Conservation (phyloP, 192 early-diverging fungal genomes). For the Rhizophagus sp. region DNA sequence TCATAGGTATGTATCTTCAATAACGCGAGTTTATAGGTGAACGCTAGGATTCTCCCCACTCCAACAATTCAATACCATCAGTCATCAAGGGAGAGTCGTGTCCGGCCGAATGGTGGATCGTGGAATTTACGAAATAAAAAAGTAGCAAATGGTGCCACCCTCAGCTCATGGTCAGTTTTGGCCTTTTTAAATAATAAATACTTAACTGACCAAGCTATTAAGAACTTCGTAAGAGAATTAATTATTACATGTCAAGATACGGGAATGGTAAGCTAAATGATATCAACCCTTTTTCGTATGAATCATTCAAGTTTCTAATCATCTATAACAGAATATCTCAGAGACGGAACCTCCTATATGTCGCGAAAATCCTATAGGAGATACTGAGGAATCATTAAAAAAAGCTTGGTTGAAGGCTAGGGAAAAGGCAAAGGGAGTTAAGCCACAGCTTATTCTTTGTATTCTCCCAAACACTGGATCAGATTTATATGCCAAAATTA, state of each 20-base stretch:
- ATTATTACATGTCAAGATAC: too few species aligned
- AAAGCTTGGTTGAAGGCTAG: too few species aligned
- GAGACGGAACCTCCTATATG: too few species aligned
- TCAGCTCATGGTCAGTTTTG: slow-evolving; percentile 80
- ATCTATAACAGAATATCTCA: too few species aligned
- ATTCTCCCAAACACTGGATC: slow-evolving; percentile 75
- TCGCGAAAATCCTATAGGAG: too few species aligned
- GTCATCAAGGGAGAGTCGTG: slow-evolving; percentile 41
- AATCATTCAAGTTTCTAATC: too few species aligned
- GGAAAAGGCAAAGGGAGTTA: slow-evolving; percentile 46
- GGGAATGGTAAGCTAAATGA: too few species aligned
- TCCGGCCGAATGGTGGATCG: slow-evolving; percentile 67
- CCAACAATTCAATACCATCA: slow-evolving; percentile 71
- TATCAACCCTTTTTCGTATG: too few species aligned
- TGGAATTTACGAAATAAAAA: slow-evolving; percentile 88
- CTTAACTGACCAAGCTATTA: too few species aligned
- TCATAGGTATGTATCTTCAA: slow-evolving; percentile 32
- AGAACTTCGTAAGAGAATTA: too few species aligned
- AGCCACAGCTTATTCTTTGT: slow-evolving; percentile 81
- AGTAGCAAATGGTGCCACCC: slow-evolving; percentile 70
- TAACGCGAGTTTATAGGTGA: too few species aligned
- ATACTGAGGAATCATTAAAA: too few species aligned
- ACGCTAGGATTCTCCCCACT: slow-evolving; percentile 74
- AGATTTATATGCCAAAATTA: slow-evolving; percentile 68
- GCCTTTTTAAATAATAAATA: slow-evolving; percentile 45